phyloP scores from a whole-genome alignment of 768 basidiomycete species.

The Mycena olivaceomarginata region DNA sequence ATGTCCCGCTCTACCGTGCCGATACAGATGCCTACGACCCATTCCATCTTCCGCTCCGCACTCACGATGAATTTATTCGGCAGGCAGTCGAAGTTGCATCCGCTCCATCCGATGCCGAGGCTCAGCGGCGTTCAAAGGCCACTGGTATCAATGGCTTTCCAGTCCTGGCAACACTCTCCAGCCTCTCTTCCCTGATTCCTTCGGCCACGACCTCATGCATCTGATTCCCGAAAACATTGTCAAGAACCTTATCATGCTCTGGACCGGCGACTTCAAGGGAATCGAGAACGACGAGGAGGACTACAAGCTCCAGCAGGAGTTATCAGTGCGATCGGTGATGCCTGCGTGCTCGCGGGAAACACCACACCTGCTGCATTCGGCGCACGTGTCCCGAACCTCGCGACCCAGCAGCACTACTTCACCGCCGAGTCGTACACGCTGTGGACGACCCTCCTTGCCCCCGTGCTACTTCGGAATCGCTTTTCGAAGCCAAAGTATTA shows the following conservation, averaged over 20 bases:
- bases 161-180: conserved; percentile 54
- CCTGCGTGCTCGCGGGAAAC: not conserved
- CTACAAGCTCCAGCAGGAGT: conserved; percentile 45
- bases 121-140: conserved; percentile 47
- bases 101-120: conserved; percentile 43
- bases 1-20: conserved; percentile 51
- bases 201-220: conserved; percentile 72
- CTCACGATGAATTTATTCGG: conserved; percentile 52
- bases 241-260: conserved; percentile 60
- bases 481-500: conserved; percentile 14
- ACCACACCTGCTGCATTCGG: conserved; percentile 17
- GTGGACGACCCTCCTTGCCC: not conserved
- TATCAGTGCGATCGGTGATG: not conserved
- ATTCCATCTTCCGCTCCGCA: conserved; percentile 56
- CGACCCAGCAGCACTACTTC: not conserved
- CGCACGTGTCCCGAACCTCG: conserved; percentile 14
- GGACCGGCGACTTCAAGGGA: conserved; percentile 65
- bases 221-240: conserved; percentile 67
- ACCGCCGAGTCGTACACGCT: conserved; percentile 14
- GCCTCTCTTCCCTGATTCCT: conserved; percentile 61
- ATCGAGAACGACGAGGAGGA: conserved; percentile 54
- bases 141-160: conserved; percentile 58
- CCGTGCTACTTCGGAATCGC: conserved; percentile 2
- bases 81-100: conserved; percentile 49
- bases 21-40: conserved; percentile 50